Evolutionary conservation across 352 stramenopile genomes (phyloP).

Genomic region (Aphanomyces stellatus): DNA sequence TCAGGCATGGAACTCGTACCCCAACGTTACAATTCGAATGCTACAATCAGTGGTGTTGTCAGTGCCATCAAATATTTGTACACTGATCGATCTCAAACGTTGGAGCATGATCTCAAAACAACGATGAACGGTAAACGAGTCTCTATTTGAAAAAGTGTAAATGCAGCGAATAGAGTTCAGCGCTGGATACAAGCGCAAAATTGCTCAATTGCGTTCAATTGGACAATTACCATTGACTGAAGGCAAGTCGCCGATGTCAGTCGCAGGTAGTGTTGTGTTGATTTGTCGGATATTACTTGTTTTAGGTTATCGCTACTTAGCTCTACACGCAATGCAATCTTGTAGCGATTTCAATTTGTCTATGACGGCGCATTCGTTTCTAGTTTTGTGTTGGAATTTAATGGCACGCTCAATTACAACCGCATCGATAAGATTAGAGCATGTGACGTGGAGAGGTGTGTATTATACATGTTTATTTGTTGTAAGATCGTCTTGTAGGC

Average conservation of each 20-base stretch:
- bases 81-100: neutral
- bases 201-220: neutral
- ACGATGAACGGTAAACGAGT: neutral
- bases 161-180: conserved; percentile 4
- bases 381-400: neutral
- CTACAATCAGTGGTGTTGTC: neutral
- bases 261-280: neutral
- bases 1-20: neutral
- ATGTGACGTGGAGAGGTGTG: neutral
- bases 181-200: conserved; percentile 4
- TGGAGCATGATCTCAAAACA: neutral
- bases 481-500: neutral
- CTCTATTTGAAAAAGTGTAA: neutral
- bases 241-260: neutral
- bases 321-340: neutral
- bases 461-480: neutral
- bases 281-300: neutral
- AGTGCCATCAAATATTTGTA: conserved; percentile 9
- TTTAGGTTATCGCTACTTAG: neutral
- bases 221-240: neutral
- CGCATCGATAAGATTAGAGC: neutral
- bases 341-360: neutral
- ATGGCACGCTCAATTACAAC: neutral
- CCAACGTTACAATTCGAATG: neutral
- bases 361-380: neutral